Evolutionary conservation across 2,329 filamentous ascomycete genomes (phyloP).

Genomic region (Fusarium coicis): DNA sequence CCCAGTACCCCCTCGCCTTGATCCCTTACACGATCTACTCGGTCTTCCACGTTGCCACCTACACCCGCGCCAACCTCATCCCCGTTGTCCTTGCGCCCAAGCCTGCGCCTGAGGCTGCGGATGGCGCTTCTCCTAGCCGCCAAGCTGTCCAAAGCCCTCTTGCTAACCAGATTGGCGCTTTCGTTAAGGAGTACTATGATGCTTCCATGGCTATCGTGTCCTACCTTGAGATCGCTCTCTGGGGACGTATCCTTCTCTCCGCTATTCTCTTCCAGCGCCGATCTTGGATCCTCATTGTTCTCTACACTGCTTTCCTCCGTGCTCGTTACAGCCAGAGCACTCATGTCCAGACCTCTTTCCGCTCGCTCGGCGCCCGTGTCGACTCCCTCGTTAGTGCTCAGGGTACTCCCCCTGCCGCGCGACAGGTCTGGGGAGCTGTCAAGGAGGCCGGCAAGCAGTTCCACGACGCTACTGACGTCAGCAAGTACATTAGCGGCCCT

Average conservation of each 20-base stretch:
- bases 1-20: constrained; percentile 89
- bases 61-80: constrained; percentile 92
- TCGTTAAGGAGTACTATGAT: constrained; percentile 99
- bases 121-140: constrained; percentile 60
- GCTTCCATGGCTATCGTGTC: constrained; percentile 94
- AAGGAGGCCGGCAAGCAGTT: constrained; percentile 80
- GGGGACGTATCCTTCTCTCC: constrained; percentile 82
- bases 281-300: constrained; percentile 85
- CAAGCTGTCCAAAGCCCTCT: constrained; percentile 67
- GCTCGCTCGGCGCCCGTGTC: constrained; percentile 76
- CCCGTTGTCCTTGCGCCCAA: constrained; percentile 81
- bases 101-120: constrained; percentile 64
- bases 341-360: constrained; percentile 88
- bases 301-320: constrained; percentile 94
- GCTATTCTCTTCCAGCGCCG: constrained; percentile 89
- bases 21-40: constrained; percentile 97
- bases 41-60: constrained; percentile 97
- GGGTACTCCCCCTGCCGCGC: constrained; percentile 82
- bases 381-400: constrained; percentile 88
- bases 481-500: constrained; percentile 73
- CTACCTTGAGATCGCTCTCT: constrained; percentile 85
- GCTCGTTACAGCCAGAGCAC: constrained; percentile 89
- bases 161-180: constrained; percentile 86
- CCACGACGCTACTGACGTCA: constrained; percentile 81
- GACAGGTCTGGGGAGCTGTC: constrained; percentile 82